phyloP scores from a whole-genome alignment of 345 rosid genomes.

The Cardiospermum halicacabum region DNA sequence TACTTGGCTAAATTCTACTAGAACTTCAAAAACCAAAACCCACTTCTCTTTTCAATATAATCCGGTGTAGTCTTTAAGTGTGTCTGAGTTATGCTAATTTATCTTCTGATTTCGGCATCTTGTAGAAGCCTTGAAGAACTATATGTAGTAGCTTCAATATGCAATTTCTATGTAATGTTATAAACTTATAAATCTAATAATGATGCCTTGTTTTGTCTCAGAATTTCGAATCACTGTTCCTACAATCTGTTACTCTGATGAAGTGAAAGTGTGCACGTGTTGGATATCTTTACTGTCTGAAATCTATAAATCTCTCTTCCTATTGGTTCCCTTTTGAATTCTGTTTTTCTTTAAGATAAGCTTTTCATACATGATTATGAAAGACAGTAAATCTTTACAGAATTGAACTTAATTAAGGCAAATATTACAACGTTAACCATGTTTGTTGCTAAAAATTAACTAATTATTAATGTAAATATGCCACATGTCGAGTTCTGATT shows the following conservation, averaged over 20 bases:
- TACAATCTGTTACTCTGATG: not conserved
- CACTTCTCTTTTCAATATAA: not conserved
- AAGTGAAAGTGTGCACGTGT: not conserved
- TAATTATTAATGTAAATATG: too few relatives aligned
- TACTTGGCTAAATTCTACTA: slow-evolving; percentile 61
- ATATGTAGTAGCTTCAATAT: not conserved
- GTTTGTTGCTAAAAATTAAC: too few relatives aligned
- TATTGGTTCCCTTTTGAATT: not conserved
- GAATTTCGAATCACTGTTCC: not conserved
- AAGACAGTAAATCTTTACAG: too few relatives aligned
- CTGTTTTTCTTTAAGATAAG: too few relatives aligned
- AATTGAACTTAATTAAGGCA: too few relatives aligned
- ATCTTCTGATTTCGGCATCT: too few relatives aligned
- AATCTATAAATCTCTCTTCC: not conserved
- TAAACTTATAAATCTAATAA: not conserved
- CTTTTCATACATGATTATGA: too few relatives aligned
- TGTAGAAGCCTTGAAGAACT: not conserved
- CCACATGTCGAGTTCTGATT: too few relatives aligned
- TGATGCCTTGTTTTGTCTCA: not conserved
- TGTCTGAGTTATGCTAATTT: too few relatives aligned
- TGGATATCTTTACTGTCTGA: not conserved
- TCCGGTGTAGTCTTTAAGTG: not conserved
- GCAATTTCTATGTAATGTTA: slow-evolving; percentile 7
- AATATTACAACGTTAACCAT: too few relatives aligned
- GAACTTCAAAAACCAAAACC: too few relatives aligned